Evolutionary conservation across 1,284 basidiomycete genomes (phyloP).

Genomic region (Apiotrichum akiyoshidainum): DNA sequence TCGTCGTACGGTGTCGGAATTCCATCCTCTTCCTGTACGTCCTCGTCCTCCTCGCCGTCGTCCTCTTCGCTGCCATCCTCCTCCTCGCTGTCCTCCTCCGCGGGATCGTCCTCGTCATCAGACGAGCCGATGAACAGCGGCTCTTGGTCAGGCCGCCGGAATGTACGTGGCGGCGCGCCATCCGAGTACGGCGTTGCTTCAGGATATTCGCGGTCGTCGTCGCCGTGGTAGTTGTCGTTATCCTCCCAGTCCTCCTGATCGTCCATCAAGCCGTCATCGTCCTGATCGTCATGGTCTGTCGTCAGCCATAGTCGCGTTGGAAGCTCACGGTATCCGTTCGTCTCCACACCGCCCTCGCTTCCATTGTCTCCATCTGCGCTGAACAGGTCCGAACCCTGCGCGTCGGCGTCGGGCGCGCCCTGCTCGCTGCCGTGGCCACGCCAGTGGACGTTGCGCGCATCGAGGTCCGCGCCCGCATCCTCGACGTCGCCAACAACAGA

Average conservation of each 20-base stretch:
- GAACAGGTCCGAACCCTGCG: background rate
- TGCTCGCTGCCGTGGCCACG: too few species aligned
- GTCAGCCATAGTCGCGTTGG: slow-evolving; percentile 1
- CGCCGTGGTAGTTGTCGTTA: background rate
- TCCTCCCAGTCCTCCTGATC: background rate
- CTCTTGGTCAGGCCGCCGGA: background rate
- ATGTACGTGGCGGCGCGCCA: background rate
- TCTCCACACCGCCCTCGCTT: too few species aligned
- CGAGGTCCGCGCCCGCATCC: too few species aligned
- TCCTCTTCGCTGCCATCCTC: slow-evolving; percentile 9
- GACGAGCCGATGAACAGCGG: background rate
- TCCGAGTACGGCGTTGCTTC: background rate
- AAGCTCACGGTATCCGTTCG: too few species aligned
- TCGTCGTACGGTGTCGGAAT: too few species aligned
- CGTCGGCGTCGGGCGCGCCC: too few species aligned
- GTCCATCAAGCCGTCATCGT: background rate
- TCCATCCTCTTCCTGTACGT: background rate
- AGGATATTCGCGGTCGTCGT: background rate
- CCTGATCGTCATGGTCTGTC: slow-evolving; percentile 7
- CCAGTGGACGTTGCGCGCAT: too few species aligned
- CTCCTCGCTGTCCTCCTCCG: slow-evolving; percentile 7
- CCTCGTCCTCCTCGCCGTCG: slow-evolving; percentile 4
- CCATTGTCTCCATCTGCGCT: too few species aligned
- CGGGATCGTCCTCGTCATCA: background rate
- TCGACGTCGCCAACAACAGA: background rate